These are phyloP conservation scores for Ophiostoma sp. DNA, from an alignment of 2,329 filamentous ascomycete species.

Conservation along the genomic window DNA sequence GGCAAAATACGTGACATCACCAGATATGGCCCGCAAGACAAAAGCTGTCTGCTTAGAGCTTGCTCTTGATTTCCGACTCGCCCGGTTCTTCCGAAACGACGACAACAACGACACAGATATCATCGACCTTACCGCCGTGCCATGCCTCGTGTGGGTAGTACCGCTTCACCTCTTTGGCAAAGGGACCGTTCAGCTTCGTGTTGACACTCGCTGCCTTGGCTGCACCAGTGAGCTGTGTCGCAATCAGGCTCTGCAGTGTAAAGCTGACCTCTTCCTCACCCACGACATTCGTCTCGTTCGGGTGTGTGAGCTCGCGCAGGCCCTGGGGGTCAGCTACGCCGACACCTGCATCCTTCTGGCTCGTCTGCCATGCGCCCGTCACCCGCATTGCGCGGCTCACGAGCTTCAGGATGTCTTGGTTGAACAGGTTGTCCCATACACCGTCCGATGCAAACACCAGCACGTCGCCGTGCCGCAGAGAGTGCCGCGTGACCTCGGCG, in stretches of 20 bases:
- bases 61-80: slow-evolving; percentile 33
- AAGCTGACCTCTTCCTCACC: not conserved
- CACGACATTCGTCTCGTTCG: slow-evolving; percentile 17
- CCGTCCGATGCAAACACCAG: slow-evolving; percentile 93
- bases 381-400: slow-evolving; percentile 71
- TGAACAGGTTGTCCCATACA: slow-evolving; percentile 91
- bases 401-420: slow-evolving; percentile 78
- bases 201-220: slow-evolving; percentile 83
- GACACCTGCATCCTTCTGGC: slow-evolving; percentile 49
- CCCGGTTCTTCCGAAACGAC: slow-evolving; percentile 62
- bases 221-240: slow-evolving; percentile 70
- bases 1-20: not conserved
- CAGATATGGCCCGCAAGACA: not conserved
- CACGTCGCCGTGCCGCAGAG: slow-evolving; percentile 82
- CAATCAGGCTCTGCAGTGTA: slow-evolving; percentile 72
- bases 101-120: slow-evolving; percentile 82
- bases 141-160: slow-evolving; percentile 81
- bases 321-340: slow-evolving; percentile 44
- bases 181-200: slow-evolving; percentile 77
- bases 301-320: slow-evolving; percentile 34
- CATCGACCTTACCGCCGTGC: slow-evolving; percentile 89
- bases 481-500: slow-evolving; percentile 70
- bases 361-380: slow-evolving; percentile 66
- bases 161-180: slow-evolving; percentile 88
- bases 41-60: slow-evolving; percentile 15